Evolutionary conservation across 192 early-diverging fungal genomes (phyloP).

Genomic region (Spinellus fusiger): DNA sequence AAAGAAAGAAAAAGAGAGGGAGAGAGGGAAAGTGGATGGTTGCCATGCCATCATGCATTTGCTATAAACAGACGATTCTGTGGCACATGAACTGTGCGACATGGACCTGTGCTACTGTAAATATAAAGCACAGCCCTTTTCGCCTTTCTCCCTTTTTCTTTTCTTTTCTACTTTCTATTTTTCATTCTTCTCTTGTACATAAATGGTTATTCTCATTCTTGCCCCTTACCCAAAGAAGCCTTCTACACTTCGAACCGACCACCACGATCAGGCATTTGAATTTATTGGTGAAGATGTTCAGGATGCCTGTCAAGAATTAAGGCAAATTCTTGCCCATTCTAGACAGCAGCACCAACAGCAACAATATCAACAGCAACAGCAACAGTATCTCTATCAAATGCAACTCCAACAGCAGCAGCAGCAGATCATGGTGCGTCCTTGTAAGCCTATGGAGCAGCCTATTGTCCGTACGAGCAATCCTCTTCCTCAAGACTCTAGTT

Average conservation of each 20-base stretch:
- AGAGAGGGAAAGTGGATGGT: neutral
- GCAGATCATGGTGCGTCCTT: neutral
- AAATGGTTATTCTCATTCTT: slow-evolving; percentile 6
- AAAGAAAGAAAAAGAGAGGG: neutral
- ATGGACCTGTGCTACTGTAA: no score
- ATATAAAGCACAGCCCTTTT: neutral
- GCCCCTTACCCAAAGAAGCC: slow-evolving; percentile 16
- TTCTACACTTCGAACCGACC: neutral
- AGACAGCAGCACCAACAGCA: neutral
- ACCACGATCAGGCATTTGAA: neutral
- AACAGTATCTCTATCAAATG: neutral
- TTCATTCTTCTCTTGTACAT: slow-evolving; percentile 4
- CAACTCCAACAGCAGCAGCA: neutral
- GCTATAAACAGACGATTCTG: neutral
- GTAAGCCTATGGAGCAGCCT: neutral
- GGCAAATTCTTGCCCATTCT: slow-evolving; percentile 7
- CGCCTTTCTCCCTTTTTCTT: neutral
- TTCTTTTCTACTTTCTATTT: neutral
- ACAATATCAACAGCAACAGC: neutral
- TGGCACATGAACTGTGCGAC: neutral
- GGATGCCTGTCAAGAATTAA: slow-evolving; percentile 13
- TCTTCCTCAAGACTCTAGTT: slow-evolving; percentile 14
- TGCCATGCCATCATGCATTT: neutral
- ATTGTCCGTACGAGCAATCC: slow-evolving; percentile 13
- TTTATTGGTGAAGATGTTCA: neutral